Percentiles rank a stretch among this genome's conserved stretches.
Conservation (phyloP, 164 flowering plant genomes). For the Vitis amurensis region DNA sequence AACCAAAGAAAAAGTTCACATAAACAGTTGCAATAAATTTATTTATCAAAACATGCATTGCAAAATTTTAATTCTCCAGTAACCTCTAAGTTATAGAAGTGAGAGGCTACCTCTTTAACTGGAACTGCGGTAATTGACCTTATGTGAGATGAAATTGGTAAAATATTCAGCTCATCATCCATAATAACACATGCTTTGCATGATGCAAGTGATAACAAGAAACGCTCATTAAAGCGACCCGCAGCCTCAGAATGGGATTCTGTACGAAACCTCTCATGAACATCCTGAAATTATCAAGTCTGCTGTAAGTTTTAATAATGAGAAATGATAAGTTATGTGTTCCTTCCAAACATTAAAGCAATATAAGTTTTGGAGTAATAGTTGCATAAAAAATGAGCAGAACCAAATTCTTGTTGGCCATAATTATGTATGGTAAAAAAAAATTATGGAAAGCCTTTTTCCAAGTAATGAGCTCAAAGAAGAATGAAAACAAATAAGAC, state of each 20-base stretch:
- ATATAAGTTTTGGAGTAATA: too few species aligned
- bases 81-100: not conserved
- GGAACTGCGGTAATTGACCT: conserved; percentile 62
- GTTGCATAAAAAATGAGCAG: too few species aligned
- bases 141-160: conserved; percentile 90
- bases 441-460: too few species aligned
- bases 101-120: conserved; percentile 52
- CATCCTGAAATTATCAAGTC: conserved; percentile 62
- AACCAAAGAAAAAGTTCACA: too few species aligned
- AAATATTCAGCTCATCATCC: conserved; percentile 91
- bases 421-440: too few species aligned
- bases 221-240: conserved; percentile 94
- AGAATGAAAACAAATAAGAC: too few species aligned
- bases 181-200: conserved; percentile 85
- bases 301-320: not conserved
- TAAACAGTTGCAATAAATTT: too few species aligned
- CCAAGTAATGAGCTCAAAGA: too few species aligned
- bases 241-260: conserved; percentile 83
- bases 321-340: too few species aligned
- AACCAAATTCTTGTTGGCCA: too few species aligned
- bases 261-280: conserved; percentile 91
- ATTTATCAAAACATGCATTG: too few species aligned
- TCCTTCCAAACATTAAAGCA: not conserved
- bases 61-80: not conserved
- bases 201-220: conserved; percentile 82